These are phyloP conservation scores for Paramecium sonneborni DNA, from an alignment of 73 alveolate genomes.

Conservation along the genomic window DNA sequence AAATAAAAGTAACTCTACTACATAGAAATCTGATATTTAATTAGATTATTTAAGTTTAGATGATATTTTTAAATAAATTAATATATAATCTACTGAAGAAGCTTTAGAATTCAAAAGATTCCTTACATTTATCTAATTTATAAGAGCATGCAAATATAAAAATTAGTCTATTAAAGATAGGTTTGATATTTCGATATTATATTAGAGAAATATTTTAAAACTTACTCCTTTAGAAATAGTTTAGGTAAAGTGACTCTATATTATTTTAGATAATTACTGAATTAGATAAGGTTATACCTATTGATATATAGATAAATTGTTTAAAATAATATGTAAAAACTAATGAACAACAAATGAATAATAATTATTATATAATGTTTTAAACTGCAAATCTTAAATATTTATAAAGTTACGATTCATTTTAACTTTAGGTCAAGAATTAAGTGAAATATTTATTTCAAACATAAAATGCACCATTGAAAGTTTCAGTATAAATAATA, in stretches of 20 bases:
- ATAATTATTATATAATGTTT: background rate
- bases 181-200: background rate
- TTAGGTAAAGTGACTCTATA: background rate
- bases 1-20: background rate
- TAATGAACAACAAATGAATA: background rate
- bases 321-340: background rate
- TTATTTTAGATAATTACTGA: background rate
- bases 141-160: background rate
- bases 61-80: background rate
- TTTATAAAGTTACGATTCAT: background rate
- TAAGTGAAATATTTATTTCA: background rate
- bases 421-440: background rate
- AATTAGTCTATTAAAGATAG: background rate
- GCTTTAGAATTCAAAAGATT: background rate
- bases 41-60: background rate
- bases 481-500: background rate
- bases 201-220: background rate
- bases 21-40: background rate
- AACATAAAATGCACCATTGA: background rate
- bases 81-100: background rate
- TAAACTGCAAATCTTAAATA: background rate
- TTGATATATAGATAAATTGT: background rate
- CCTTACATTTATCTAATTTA: background rate
- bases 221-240: background rate
- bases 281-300: background rate